These are phyloP conservation scores for Fusarium cicatricum DNA, from an alignment of 2,329 filamentous ascomycete genomes.

Conservation along the genomic window DNA sequence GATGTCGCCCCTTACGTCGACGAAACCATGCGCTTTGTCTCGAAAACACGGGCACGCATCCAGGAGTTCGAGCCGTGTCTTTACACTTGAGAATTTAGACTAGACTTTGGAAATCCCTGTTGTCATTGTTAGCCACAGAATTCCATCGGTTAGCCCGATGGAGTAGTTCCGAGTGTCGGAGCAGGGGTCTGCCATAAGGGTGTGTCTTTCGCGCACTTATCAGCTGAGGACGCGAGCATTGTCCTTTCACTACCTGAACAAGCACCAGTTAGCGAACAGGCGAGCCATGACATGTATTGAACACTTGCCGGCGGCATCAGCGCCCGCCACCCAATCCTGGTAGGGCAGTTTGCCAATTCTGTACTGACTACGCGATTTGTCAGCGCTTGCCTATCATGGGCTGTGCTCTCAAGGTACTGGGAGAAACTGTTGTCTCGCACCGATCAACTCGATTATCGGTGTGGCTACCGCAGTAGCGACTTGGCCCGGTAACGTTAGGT, in stretches of 20 bases:
- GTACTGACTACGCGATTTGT: slow-evolving; percentile 38
- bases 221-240: slow-evolving; percentile 35
- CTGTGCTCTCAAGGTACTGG: not conserved
- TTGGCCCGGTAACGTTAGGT: slow-evolving; percentile 6
- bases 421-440: slow-evolving; percentile 3
- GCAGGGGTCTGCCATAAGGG: slow-evolving; percentile 38
- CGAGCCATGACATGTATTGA: slow-evolving; percentile 29
- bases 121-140: slow-evolving; percentile 26
- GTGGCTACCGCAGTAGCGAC: slow-evolving; percentile 1
- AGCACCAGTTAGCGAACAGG: slow-evolving; percentile 25
- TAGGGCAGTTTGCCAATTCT: slow-evolving; percentile 35
- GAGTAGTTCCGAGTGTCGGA: slow-evolving; percentile 37
- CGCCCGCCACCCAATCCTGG: slow-evolving; percentile 28
- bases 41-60: not conserved
- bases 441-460: slow-evolving; percentile 15
- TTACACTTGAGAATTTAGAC: not conserved
- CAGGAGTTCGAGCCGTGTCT: not conserved
- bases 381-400: slow-evolving; percentile 20
- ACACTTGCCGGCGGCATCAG: slow-evolving; percentile 37
- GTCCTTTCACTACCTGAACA: slow-evolving; percentile 31
- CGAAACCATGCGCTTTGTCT: slow-evolving; percentile 12
- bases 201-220: slow-evolving; percentile 31
- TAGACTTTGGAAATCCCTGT: slow-evolving; percentile 27
- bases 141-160: slow-evolving; percentile 38
- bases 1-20: slow-evolving; percentile 2